A percentile compares a stretch with the other conserved stretches of the same genome.
phyloP scores from a whole-genome alignment of 2,329 filamentous ascomycete genomes.

The Aspergillus sp. region DNA sequence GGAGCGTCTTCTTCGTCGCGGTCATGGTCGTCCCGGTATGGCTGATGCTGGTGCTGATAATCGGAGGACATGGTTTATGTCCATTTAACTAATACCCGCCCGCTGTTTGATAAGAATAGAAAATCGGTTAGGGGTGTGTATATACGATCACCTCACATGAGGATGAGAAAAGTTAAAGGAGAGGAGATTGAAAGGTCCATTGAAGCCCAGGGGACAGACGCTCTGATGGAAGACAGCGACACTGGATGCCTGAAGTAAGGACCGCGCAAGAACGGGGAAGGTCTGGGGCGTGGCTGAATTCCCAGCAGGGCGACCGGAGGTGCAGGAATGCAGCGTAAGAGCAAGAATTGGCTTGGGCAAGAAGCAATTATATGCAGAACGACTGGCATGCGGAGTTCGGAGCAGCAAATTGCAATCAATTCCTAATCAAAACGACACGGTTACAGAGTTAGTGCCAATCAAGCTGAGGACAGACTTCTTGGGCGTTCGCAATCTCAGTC shows the following conservation, averaged over 20 bases:
- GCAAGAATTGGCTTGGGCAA: background rate
- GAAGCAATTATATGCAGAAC: background rate
- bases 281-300: background rate
- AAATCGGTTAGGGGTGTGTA: background rate
- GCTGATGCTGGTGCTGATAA: background rate
- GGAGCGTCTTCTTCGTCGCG: background rate
- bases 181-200: background rate
- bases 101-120: background rate
- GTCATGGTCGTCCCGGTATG: background rate
- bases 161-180: background rate
- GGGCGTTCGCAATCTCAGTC: too few species aligned
- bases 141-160: background rate
- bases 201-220: background rate
- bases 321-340: background rate
- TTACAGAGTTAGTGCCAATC: background rate
- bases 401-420: background rate
- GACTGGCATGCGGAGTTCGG: background rate
- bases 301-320: background rate
- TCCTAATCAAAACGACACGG: background rate
- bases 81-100: background rate
- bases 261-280: too few species aligned
- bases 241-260: background rate
- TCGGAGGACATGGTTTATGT: background rate
- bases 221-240: background rate
- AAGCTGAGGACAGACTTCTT: too few species aligned